phyloP scores from a whole-genome alignment of 2,329 filamentous ascomycete species.

The Botrytis pseudocinerea region DNA sequence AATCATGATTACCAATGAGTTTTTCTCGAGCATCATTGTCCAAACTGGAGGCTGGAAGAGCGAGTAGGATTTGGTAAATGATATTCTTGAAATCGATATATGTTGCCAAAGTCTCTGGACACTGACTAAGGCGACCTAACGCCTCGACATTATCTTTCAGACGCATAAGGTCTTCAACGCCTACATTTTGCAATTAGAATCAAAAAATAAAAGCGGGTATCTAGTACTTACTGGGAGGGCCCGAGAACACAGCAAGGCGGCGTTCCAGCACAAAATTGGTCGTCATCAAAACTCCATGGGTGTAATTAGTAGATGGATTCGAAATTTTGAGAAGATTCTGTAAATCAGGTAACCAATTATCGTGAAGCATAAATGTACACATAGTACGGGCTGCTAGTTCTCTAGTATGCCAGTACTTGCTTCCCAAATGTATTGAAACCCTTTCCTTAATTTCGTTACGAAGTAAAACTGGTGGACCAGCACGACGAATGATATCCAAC shows the following conservation, averaged over 20 bases:
- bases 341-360: conserved; percentile 51
- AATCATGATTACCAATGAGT: neutral
- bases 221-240: conserved; percentile 46
- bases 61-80: conserved; percentile 28
- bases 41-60: neutral
- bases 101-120: conserved; percentile 36
- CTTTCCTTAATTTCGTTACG: conserved; percentile 56
- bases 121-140: neutral
- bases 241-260: conserved; percentile 49
- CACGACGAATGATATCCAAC: conserved; percentile 75
- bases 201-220: neutral
- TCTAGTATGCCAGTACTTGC: conserved; percentile 75
- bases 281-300: conserved; percentile 60
- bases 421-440: conserved; percentile 64
- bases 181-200: conserved; percentile 13
- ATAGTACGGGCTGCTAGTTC: conserved; percentile 78
- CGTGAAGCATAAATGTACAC: conserved; percentile 59
- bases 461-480: conserved; percentile 61
- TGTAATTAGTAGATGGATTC: conserved; percentile 49
- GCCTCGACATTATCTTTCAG: conserved; percentile 11
- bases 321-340: conserved; percentile 33
- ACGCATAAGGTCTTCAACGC: conserved; percentile 2
- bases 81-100: conserved; percentile 42
- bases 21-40: neutral
- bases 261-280: conserved; percentile 59